Evolutionary conservation across 176 grass and related monocot genomes (phyloP), one percentile per base, ranked within the genome.

Genomic region (Lolium multiflorum): DNA sequence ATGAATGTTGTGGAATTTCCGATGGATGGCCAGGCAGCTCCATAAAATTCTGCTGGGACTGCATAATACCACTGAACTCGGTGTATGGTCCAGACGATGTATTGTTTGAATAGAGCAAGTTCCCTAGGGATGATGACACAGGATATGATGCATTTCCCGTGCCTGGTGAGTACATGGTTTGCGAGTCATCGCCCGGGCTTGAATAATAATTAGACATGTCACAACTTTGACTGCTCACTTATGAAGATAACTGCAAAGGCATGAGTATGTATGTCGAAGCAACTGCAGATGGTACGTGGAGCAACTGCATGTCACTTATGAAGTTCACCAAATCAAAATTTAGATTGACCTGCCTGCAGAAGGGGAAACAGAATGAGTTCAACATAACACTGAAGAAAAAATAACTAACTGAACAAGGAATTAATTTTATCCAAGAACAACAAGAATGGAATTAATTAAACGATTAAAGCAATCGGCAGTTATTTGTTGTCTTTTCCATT

Each of bases 171-270:
- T 90, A 89, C 89, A 93, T 72, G 69, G 59, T 83, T 85, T 92
- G 88, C 43, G 91, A 81, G 73, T 94, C 89, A 76, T 92, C 82
- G 26, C 87, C 83, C 22, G 94, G 90, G 80, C 80, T 97, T 2
- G 87, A 84, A 81, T 90, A 94, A 86, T 94, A 99, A 72, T 89
- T 88, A 77, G 97, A 81, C 94, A 97, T 99, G 50, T 74, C 73
- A 50, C 74, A 89, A 55, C 59, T 91, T 84, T 87, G 81, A 77
- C 76, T 82, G 86, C 24, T 51, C 73, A 74, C 35, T 89, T 74
- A 60, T 69, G 13, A 82, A 75, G 39, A 80, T 35, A 57, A 61
- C 24, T 77, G 51, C 50, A 66, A 84, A 86, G 41, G 50, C 73
- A 89, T 78, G 35, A 7, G 12, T 38, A 91, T 38, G 37, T 76